Evolutionary conservation across 805 yeast genomes (phyloP), one percentile per base, ranked within the genome.

Genomic region (Myxozyma mucilagina): DNA sequence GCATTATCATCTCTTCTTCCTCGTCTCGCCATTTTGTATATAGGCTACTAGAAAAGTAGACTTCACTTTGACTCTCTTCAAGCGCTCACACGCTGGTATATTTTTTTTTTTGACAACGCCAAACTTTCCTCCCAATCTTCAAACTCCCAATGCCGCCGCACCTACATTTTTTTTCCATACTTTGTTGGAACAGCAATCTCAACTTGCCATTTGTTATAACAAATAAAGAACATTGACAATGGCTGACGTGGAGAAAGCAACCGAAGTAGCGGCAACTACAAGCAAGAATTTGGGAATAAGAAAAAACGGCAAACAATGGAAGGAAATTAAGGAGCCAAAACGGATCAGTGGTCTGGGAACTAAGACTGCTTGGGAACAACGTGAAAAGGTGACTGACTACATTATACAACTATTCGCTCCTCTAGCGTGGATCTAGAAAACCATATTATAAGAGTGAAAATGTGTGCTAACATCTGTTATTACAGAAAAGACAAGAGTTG

Each of bases 331-430:
- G 56, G 60, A 65, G 54, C 76, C 78, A 2, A 48, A 70, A 79
- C 42, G 75, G 50, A 59, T 65, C 13, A 56, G 65, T 35, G 59
- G 69, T 9, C 60, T 68, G 35, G 91, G 92, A 4, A 85, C 86
- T 2, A 75, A 73, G 59, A 76, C 82, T 1, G 73, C 87, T 1
- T 91, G 89, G 87, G 84, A 82, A 41, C 78, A 82, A 68, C 86
- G 89, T 70, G 82, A 85, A 67, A 84, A 84, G 68, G 86, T 56
- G 9, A 4, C 10, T 41, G 9, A n/a, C n/a, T n/a, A n/a, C n/a
- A n/a, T n/a, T 41, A n/a, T 8, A 10, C 18, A 1, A 20, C 41
- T 38, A 38, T n/a, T 38, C 6, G 13, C 3, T 13, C 4, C n/a
- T 38, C 41, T 38, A 38, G 47, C 3, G 24, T 42, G 18, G 44